Evolutionary conservation across 495 filamentous ascomycete genomes (phyloP), one percentile per base, ranked within the genome.

Genomic region (Pseudotulostoma volvatum): DNA sequence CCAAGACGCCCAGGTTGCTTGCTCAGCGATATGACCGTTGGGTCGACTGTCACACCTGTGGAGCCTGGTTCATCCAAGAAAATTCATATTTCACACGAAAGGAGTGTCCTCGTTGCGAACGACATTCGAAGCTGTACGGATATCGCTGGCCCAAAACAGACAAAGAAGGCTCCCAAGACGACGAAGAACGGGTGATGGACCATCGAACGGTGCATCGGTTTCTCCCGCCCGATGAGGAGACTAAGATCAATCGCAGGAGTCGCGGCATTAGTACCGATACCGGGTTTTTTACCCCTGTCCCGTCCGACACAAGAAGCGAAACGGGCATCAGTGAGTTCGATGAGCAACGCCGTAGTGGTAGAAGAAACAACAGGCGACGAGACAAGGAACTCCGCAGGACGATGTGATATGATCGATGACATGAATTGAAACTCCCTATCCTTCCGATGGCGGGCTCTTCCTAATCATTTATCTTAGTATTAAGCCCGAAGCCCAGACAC

Each of bases 61-160:
- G 71, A 13, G 59, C 66, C 1, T 70, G 74, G 42, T 99, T 96
- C 49, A 76, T 96, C 1, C 87, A 97, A 48, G 63, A 68, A 13
- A 79, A 96, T 47, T 84, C 78, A 1, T 95, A 90, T 54, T 76
- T 76, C 39, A 92, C 88, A 1, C 76, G 81, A 11, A 70, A 75
- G 16, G 78, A 80, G 18, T 99, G 90, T 52, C 84, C 81, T 7
- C 74, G 92, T 13, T 99, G 90, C 57, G 92, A 96, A 61, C 71
- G 92, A 0, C 90, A 99, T 48, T 87, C 81, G 18, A 96, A 92
- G 56, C 64, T 99, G 1, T 99, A 95, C 53, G 92, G 92, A 0
- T 93, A 80, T 49, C 69, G 74, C 37, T 99, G 92, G 92, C 90
- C 90, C 13, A 92, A 96, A 58, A 96, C 92, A 1, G 80, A 93